Percentiles rank a stretch among this genome's conserved stretches.
Conservation (phyloP, 2,329 filamentous ascomycete genomes). For the Nigrospora osmanthi region DNA sequence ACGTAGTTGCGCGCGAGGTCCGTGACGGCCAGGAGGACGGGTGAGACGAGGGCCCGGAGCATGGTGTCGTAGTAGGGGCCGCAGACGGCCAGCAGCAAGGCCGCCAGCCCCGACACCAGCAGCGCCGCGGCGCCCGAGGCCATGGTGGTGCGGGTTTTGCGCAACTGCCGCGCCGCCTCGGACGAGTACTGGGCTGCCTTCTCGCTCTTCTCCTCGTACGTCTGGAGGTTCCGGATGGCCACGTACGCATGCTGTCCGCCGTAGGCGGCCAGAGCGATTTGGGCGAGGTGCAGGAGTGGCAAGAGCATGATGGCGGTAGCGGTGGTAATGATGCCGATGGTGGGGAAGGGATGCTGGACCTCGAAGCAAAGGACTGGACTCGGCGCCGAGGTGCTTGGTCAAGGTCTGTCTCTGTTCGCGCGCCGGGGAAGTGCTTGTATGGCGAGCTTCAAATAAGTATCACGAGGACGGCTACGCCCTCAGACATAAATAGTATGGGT, state of each 20-base stretch:
- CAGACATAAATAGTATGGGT: too few relatives aligned
- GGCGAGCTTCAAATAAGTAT: too few relatives aligned
- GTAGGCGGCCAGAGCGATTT: constrained; percentile 30
- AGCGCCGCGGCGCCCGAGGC: constrained; percentile 29
- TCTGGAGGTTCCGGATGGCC: constrained; percentile 32
- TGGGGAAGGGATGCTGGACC: too few relatives aligned
- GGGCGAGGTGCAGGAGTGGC: constrained; percentile 25
- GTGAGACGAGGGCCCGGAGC: constrained; percentile 8
- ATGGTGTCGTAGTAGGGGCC: constrained; percentile 7
- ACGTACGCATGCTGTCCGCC: constrained; percentile 31
- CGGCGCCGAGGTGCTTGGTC: too few relatives aligned
- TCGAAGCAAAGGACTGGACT: too few relatives aligned
- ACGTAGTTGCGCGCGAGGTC: constrained; percentile 11
- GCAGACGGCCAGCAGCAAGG: constrained; percentile 8
- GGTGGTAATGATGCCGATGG: not conserved
- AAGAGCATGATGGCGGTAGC: constrained; percentile 11
- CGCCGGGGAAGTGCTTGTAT: too few relatives aligned
- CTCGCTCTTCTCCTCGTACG: constrained; percentile 34
- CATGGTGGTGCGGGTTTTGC: constrained; percentile 35
- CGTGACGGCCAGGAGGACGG: constrained; percentile 6
- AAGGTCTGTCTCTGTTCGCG: too few relatives aligned
- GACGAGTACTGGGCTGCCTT: constrained; percentile 35
- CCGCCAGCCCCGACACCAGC: constrained; percentile 9
- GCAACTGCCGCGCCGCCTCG: constrained; percentile 30
- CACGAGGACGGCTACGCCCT: too few relatives aligned